phyloP scores from a whole-genome alignment of 805 yeast species.

The Lipomyces spencermartinsiae region DNA sequence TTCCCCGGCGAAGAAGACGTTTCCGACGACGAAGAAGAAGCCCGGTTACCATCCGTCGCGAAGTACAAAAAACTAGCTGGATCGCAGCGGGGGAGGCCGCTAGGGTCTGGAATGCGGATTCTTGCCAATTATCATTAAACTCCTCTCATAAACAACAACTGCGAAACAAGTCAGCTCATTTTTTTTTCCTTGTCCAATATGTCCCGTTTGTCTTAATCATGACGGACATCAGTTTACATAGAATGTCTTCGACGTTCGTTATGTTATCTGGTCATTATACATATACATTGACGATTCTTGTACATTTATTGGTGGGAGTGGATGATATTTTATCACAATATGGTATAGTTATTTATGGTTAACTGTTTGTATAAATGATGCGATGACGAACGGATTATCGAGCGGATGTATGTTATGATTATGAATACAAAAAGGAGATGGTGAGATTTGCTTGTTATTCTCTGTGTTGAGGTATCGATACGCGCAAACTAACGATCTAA shows the following conservation, averaged over 20 bases:
- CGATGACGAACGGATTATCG: neutral
- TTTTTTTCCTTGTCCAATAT: neutral
- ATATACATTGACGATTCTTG: neutral
- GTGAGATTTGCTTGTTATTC: neutral
- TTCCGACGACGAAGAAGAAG: constrained; percentile 21
- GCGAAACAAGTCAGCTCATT: neutral
- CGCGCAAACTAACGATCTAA: too few species aligned
- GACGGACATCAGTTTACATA: neutral
- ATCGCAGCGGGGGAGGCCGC: constrained; percentile 19
- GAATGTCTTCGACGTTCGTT: neutral
- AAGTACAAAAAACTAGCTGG: constrained; percentile 26
- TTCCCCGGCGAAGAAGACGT: constrained; percentile 40
- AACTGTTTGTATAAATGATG: neutral
- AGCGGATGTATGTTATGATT: constrained; percentile 3
- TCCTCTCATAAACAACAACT: neutral
- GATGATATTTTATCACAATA: neutral
- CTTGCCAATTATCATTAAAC: constrained; percentile 27
- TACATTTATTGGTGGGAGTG: constrained; percentile 1
- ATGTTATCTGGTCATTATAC: neutral
- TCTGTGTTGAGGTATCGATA: neutral
- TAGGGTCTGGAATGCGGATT: constrained; percentile 35
- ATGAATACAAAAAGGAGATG: neutral
- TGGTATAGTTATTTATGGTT: neutral
- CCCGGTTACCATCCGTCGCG: constrained; percentile 32
- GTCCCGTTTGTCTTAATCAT: neutral